Percentiles rank a stretch among this genome's conserved stretches.
These are phyloP conservation scores for Fraxinus baroniana DNA, from an alignment of 305 asterid genomes.

Conservation along the genomic window DNA sequence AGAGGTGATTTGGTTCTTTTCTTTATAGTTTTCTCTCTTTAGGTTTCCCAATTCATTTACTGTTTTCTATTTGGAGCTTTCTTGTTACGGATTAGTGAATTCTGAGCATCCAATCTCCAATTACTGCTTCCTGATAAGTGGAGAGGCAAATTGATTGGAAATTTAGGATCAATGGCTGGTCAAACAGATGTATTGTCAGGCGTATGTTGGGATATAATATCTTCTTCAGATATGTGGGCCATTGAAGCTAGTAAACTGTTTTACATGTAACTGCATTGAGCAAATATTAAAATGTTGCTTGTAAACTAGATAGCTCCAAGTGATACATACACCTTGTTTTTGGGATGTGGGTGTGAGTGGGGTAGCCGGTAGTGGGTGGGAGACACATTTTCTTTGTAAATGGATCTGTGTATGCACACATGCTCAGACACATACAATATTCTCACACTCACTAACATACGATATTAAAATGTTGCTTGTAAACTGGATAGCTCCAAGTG, in stretches of 20 bases:
- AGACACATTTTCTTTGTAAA: no score
- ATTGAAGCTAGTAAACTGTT: neutral
- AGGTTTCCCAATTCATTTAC: neutral
- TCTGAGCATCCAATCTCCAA: neutral
- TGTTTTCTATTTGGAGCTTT: neutral
- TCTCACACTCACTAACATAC: neutral
- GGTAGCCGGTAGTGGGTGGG: no score
- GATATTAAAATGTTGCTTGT: neutral
- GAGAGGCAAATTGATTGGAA: neutral
- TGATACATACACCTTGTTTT: no score
- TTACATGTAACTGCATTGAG: neutral
- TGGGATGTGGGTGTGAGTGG: no score
- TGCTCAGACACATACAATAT: neutral
- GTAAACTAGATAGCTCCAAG: no score
- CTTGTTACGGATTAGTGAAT: neutral
- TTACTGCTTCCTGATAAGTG: neutral
- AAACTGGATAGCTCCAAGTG: neutral
- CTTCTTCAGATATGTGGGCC: neutral
- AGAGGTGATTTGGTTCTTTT: neutral
- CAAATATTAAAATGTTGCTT: neutral
- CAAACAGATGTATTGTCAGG: neutral
- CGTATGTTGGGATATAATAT: neutral
- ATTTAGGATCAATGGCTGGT: neutral
- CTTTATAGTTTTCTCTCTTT: neutral
- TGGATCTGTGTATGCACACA: neutral